Evolutionary conservation across 2,329 filamentous ascomycete genomes (phyloP), one percentile per base, ranked within the genome.

Genomic region (Microcyclosporella mali): DNA sequence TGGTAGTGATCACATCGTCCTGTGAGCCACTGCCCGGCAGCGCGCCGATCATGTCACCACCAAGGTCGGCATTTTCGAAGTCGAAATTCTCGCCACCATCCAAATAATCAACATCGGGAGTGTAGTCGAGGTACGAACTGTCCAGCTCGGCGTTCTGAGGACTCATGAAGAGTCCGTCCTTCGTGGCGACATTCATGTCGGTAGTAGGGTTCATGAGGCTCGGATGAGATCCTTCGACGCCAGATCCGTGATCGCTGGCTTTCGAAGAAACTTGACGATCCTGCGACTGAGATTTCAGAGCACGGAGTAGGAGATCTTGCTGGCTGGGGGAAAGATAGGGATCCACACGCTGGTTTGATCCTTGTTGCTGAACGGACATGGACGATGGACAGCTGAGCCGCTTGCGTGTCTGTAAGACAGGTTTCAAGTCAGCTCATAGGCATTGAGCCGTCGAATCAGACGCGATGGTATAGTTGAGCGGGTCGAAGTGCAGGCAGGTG

Each of bases 71-170:
- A 46, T 78, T 65, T 45, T 88, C 82, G 51, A 89, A 89, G 55
- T 88, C 85, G 61, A 88, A 89, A 60, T 74, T 82, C 28, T 76
- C 77, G 58, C 89, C 85, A 46, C 72, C 73, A 46, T 89, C 86
- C 45, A 88, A 81, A 35, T 88, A 92, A 60, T 95, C 88, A 45
- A 94, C 73, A 59, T 82, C 89, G 0, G 89, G 88, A 51, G 84
- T 92, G 48, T 57, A 59, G 33, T 61, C 59, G 40, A 56, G 49
- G 14, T 55, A 54, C 41, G 56, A 54, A 29, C 47, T 50, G 40
- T 60, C 56, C 34, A 61, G 39, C 10, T 49, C 46, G 17, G 49
- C 56, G 27, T 54, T 43, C 21, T 54, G 53, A 37, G 57, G 57
- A 49, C 56, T 59, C 47, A 57, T 53, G 46, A 53, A 61, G 41